Conservation (phyloP, 2,329 filamentous ascomycete genomes). For the Cladosporium sp. region DNA sequence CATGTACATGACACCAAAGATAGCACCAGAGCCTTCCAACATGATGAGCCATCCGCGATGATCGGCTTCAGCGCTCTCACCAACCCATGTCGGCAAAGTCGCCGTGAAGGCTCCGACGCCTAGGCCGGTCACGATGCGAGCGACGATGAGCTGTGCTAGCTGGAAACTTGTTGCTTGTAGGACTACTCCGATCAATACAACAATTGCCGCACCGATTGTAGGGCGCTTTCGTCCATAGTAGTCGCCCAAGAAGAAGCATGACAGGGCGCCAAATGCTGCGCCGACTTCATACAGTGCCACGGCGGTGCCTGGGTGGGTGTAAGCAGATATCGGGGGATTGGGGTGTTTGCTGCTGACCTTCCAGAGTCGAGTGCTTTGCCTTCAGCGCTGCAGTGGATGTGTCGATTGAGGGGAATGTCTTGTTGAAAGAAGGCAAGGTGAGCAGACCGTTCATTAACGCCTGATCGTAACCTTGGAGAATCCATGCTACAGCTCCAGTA, state of each 20-base stretch:
- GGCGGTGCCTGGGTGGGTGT: constrained; percentile 32
- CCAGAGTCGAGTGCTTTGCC: constrained; percentile 19
- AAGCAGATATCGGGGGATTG: background rate
- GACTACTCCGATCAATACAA: constrained; percentile 44
- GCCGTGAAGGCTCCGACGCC: constrained; percentile 42
- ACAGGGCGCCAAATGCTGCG: constrained; percentile 28
- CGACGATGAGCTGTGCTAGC: constrained; percentile 52
- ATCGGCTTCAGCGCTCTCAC: constrained; percentile 41
- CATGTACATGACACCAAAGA: constrained; percentile 26
- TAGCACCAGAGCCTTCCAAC: constrained; percentile 26
- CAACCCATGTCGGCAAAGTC: constrained; percentile 46
- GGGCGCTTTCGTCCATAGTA: constrained; percentile 43
- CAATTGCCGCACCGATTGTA: constrained; percentile 42
- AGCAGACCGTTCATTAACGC: constrained; percentile 47
- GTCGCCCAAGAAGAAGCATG: constrained; percentile 48
- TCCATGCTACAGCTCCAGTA: constrained; percentile 23
- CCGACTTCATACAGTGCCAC: constrained; percentile 37
- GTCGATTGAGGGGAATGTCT: constrained; percentile 43
- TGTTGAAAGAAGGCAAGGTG: constrained; percentile 42
- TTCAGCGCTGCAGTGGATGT: constrained; percentile 26
- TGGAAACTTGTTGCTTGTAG: constrained; percentile 41
- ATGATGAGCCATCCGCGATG: constrained; percentile 25
- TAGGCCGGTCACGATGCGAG: constrained; percentile 52
- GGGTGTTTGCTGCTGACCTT: background rate
- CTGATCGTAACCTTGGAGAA: constrained; percentile 31